Conservation (phyloP, 2,329 filamentous ascomycete species). For the Alternaria dauci region DNA sequence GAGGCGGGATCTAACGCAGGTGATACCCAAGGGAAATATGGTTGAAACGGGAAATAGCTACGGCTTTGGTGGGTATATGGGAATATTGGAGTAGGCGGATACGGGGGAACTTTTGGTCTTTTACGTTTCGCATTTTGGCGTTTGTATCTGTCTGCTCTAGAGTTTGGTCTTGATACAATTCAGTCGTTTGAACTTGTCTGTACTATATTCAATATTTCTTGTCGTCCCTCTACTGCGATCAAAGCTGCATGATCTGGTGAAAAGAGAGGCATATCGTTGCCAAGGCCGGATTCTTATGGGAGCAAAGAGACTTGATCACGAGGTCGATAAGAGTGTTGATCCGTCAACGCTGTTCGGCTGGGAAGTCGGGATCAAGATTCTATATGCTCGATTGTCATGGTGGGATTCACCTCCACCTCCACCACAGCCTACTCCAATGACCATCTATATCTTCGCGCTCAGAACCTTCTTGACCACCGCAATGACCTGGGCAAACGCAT, state of each 20-base stretch:
- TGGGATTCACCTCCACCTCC: no score
- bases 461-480: conserved; percentile 84
- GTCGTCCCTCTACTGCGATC: not conserved
- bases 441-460: conserved; percentile 38
- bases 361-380: no score
- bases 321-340: no score
- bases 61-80: not conserved
- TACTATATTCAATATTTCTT: not conserved
- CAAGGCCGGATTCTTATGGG: no score
- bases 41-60: not conserved
- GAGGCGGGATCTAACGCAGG: not conserved
- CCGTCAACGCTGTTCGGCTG: no score
- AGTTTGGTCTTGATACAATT: not conserved
- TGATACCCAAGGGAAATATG: conserved; percentile 1
- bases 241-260: no score
- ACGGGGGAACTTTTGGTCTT: not conserved
- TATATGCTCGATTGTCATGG: not conserved
- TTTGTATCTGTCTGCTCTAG: not conserved
- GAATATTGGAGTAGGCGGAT: not conserved
- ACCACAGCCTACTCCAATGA: no score
- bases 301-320: no score
- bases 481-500: conserved; percentile 78
- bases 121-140: not conserved
- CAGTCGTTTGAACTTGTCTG: not conserved
- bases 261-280: no score